These are phyloP conservation scores for Brettanomyces naardenensis DNA, from an alignment of 805 yeast species.

Conservation along the genomic window DNA sequence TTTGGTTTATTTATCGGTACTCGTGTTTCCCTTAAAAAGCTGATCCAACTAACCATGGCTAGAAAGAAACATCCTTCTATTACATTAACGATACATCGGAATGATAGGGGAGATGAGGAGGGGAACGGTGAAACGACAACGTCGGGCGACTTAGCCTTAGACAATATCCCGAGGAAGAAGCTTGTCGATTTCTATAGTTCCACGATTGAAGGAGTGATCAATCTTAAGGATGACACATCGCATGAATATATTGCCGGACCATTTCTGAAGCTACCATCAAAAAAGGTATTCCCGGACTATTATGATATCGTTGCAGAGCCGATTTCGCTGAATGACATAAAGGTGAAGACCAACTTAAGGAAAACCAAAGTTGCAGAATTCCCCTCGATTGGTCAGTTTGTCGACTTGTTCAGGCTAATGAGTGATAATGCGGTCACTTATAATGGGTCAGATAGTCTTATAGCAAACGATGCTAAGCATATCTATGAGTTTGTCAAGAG, in stretches of 20 bases:
- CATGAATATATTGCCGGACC: slow-evolving; percentile 33
- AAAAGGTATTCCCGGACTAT: slow-evolving; percentile 71
- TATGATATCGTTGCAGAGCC: slow-evolving; percentile 57
- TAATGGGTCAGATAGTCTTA: slow-evolving; percentile 57
- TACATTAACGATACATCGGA: slow-evolving; percentile 2
- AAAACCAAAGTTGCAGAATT: slow-evolving; percentile 25
- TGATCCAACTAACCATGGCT: not conserved
- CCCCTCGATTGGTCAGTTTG: slow-evolving; percentile 32
- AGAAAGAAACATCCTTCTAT: slow-evolving; percentile 1
- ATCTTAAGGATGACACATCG: slow-evolving; percentile 10
- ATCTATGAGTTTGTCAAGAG: slow-evolving; percentile 49
- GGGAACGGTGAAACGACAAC: not conserved
- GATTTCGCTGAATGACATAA: slow-evolving; percentile 62
- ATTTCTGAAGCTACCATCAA: slow-evolving; percentile 64
- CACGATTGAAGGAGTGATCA: slow-evolving; percentile 4
- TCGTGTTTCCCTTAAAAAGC: too few relatives aligned
- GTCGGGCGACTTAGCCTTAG: too few relatives aligned
- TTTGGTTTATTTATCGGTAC: too few relatives aligned
- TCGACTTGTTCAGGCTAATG: slow-evolving; percentile 57
- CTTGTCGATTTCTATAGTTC: slow-evolving; percentile 3
- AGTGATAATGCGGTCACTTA: slow-evolving; percentile 61
- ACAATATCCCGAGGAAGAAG: slow-evolving; percentile 1
- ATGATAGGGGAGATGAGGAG: not conserved
- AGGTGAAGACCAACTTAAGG: slow-evolving; percentile 22
- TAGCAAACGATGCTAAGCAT: slow-evolving; percentile 56